These are phyloP conservation scores for Ceratocystis cacaofunesta DNA, from an alignment of 2,329 filamentous ascomycete genomes.

Conservation along the genomic window DNA sequence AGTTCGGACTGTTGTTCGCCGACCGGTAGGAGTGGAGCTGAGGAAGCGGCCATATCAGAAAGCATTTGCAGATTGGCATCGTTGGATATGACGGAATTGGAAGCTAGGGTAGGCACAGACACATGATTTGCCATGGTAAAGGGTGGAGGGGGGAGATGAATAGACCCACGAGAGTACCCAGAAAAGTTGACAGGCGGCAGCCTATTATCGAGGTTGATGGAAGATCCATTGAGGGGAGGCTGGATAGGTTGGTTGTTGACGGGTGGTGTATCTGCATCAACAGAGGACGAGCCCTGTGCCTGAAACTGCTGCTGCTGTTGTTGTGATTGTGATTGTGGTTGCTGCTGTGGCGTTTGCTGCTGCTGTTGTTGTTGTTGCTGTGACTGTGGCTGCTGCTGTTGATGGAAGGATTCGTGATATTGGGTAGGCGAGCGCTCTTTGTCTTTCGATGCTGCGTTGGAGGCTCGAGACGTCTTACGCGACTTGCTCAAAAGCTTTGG, in stretches of 20 bases:
- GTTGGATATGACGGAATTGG: constrained; percentile 2
- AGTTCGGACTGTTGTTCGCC: constrained; percentile 2
- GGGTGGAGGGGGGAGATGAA: constrained; percentile 3
- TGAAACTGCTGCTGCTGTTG: constrained; percentile 3
- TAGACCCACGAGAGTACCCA: background rate
- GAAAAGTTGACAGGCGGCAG: constrained; percentile 1
- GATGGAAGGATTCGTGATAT: background rate
- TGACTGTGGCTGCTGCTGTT: background rate
- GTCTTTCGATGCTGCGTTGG: background rate
- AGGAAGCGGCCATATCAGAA: constrained; percentile 11
- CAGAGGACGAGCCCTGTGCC: background rate
- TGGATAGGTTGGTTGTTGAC: constrained; percentile 1
- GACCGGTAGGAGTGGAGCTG: constrained; percentile 3
- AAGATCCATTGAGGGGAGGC: constrained; percentile 1
- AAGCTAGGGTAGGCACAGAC: constrained; percentile 4
- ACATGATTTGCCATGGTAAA: constrained; percentile 9
- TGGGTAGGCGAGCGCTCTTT: constrained; percentile 5
- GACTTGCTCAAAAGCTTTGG: constrained; percentile 23
- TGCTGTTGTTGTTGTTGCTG: background rate
- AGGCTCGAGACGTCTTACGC: constrained; percentile 34
- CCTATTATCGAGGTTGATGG: constrained; percentile 6
- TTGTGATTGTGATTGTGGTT: background rate
- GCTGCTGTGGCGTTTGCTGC: background rate
- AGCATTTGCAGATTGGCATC: constrained; percentile 10
- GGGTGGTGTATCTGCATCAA: background rate